These are phyloP conservation scores for Botrytis tulipae DNA, from an alignment of 2,329 filamentous ascomycete genomes.

Conservation along the genomic window DNA sequence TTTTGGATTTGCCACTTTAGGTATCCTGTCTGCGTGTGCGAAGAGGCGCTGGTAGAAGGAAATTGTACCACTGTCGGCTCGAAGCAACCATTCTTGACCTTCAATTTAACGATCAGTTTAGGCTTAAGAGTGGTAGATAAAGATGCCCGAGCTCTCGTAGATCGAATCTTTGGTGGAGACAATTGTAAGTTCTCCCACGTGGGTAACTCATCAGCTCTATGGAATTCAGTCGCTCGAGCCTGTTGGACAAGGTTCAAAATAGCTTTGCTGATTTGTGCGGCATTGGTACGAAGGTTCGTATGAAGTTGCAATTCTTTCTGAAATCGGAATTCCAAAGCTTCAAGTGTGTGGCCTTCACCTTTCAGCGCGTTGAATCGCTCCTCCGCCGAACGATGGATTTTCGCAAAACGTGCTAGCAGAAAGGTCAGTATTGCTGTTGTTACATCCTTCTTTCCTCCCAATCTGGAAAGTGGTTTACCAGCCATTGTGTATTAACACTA, in stretches of 20 bases:
- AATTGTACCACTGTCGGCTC: background rate
- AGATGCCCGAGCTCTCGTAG: background rate
- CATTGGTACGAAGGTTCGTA: background rate
- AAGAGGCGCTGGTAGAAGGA: background rate
- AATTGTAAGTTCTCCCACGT: background rate
- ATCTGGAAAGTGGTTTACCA: background rate
- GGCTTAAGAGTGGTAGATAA: background rate
- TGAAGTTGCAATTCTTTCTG: background rate
- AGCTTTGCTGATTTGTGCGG: background rate
- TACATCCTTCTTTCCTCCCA: background rate
- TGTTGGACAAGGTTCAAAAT: background rate
- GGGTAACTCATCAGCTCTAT: background rate
- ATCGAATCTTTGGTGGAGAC: too few species aligned
- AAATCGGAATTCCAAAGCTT: background rate
- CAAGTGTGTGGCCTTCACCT: background rate
- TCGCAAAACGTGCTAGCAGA: background rate
- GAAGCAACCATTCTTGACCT: background rate
- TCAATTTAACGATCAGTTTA: background rate
- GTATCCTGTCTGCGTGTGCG: background rate
- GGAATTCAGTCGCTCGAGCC: background rate
- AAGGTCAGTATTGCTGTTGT: background rate
- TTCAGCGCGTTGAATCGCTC: background rate
- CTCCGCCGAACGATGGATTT: background rate
- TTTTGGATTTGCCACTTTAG: background rate
- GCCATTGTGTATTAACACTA: background rate